Conservation (phyloP, 176 grass and related monocot genomes). For the Ananas comosus region DNA sequence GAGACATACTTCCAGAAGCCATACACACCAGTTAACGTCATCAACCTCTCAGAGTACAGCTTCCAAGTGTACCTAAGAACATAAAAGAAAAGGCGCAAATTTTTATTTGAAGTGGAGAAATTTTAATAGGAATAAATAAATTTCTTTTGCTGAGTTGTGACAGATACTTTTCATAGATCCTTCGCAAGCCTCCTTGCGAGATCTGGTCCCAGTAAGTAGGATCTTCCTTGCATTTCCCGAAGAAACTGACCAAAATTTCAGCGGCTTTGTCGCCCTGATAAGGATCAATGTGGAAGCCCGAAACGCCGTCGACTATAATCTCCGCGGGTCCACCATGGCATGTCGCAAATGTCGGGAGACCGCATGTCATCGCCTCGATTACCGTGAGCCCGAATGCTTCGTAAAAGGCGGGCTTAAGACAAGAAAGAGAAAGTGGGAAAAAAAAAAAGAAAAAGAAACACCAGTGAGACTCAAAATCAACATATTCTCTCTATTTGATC, state of each 20-base stretch:
- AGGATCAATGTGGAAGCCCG: constrained; percentile 9
- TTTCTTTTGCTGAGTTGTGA: background rate
- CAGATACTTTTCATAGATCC: constrained; percentile 3
- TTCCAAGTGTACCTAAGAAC: constrained; percentile 5
- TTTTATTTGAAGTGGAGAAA: background rate
- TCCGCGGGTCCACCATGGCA: background rate
- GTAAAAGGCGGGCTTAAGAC: constrained; percentile 4
- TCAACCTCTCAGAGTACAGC: constrained; percentile 4
- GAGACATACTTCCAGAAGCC: constrained; percentile 7
- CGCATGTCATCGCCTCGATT: constrained; percentile 1
- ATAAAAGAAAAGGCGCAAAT: background rate
- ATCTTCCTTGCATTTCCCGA: constrained; percentile 4
- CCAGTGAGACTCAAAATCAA: background rate
- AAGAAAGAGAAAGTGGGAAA: background rate
- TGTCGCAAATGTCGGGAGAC: constrained; percentile 2
- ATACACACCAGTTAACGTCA: constrained; percentile 9
- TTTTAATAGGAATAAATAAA: background rate
- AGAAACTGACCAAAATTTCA: constrained; percentile 5
- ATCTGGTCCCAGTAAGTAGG: constrained; percentile 3
- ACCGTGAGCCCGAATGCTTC: constrained; percentile 6
- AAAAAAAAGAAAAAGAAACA: background rate
- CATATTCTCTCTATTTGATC: background rate
- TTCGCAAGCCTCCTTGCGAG: background rate
- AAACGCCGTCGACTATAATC: constrained; percentile 7
- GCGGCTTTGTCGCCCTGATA: constrained; percentile 5